A percentile compares a stretch with the other conserved stretches of the same genome.
phyloP scores from a whole-genome alignment of 441 rosid species.

The Eutrema salsugineum region DNA sequence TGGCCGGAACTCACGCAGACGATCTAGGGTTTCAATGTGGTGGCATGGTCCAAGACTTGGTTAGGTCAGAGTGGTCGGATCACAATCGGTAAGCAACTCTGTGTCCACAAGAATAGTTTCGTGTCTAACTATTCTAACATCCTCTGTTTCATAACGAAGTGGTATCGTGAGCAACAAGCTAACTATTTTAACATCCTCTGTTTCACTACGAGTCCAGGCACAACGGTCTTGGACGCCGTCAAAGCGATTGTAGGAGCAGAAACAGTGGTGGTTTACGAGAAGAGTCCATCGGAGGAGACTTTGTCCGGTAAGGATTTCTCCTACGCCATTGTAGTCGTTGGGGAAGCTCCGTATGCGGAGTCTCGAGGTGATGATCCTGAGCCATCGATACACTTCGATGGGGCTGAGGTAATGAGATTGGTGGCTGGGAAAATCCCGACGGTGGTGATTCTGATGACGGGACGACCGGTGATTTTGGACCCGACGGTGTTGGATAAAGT shows the following conservation, averaged over 20 bases:
- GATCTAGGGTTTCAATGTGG: constrained; percentile 87
- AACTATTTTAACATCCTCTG: neutral
- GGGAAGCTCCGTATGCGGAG: constrained; percentile 82
- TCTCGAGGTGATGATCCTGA: constrained; percentile 44
- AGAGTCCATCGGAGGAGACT: constrained; percentile 45
- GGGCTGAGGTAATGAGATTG: constrained; percentile 42
- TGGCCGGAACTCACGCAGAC: constrained; percentile 72
- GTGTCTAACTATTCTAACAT: neutral
- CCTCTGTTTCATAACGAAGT: neutral
- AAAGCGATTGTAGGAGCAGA: constrained; percentile 46
- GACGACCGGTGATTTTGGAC: constrained; percentile 60
- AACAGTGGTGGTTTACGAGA: constrained; percentile 58
- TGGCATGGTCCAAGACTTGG: constrained; percentile 81
- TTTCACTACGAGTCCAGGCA: constrained; percentile 36
- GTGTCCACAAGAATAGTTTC: neutral
- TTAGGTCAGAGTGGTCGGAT: constrained; percentile 63
- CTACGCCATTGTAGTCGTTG: constrained; percentile 70
- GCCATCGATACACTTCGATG: constrained; percentile 64
- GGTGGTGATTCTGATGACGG: constrained; percentile 57
- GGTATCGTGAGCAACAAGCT: neutral
- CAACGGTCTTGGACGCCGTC: constrained; percentile 72
- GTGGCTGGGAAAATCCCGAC: constrained; percentile 64
- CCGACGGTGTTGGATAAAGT: constrained; percentile 46
- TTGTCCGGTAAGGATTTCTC: constrained; percentile 44
- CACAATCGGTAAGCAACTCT: constrained; percentile 51